A percentile compares a stretch with the other conserved stretches of the same genome.
Evolutionary conservation across 164 flowering plant species (phyloP).

Genomic region (Umbellularia californica): DNA sequence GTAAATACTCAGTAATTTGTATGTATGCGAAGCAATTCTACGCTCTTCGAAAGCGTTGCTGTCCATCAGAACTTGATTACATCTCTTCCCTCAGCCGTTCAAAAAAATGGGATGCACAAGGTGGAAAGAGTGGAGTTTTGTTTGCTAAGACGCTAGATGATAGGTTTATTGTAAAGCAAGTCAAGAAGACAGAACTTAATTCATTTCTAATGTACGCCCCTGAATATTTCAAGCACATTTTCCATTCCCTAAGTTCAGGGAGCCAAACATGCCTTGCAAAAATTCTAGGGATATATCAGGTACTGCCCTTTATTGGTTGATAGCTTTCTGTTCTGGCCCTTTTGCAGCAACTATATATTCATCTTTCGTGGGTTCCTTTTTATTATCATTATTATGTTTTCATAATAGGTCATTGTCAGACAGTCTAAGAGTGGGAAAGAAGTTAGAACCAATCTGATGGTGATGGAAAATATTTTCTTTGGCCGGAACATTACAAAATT

Average conservation of each 20-base stretch:
- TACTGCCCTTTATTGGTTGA: slow-evolving; percentile 16
- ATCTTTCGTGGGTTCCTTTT: not conserved
- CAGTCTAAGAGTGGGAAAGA: slow-evolving; percentile 68
- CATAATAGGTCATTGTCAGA: slow-evolving; percentile 53
- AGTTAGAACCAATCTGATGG: slow-evolving; percentile 67
- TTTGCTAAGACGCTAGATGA: slow-evolving; percentile 95
- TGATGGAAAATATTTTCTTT: slow-evolving; percentile 87
- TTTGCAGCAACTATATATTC: not conserved
- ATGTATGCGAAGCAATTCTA: slow-evolving; percentile 57
- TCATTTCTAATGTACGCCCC: slow-evolving; percentile 79
- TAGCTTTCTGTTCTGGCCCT: not conserved
- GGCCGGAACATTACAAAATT: slow-evolving; percentile 58
- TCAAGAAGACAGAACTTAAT: slow-evolving; percentile 77
- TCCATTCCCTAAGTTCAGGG: slow-evolving; percentile 50
- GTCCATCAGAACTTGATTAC: slow-evolving; percentile 70
- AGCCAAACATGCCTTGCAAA: slow-evolving; percentile 93
- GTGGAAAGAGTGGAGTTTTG: slow-evolving; percentile 88
- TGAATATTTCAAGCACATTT: slow-evolving; percentile 74
- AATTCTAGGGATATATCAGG: slow-evolving; percentile 95
- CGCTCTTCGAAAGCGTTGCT: slow-evolving; percentile 58
- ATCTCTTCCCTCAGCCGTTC: slow-evolving; percentile 90
- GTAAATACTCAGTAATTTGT: slow-evolving; percentile 75
- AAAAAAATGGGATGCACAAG: slow-evolving; percentile 87
- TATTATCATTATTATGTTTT: slow-evolving; percentile 11
- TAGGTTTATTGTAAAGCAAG: slow-evolving; percentile 82